These are phyloP conservation scores for Lachancea sp. DNA, from an alignment of 805 yeast genomes.

Conservation along the genomic window DNA sequence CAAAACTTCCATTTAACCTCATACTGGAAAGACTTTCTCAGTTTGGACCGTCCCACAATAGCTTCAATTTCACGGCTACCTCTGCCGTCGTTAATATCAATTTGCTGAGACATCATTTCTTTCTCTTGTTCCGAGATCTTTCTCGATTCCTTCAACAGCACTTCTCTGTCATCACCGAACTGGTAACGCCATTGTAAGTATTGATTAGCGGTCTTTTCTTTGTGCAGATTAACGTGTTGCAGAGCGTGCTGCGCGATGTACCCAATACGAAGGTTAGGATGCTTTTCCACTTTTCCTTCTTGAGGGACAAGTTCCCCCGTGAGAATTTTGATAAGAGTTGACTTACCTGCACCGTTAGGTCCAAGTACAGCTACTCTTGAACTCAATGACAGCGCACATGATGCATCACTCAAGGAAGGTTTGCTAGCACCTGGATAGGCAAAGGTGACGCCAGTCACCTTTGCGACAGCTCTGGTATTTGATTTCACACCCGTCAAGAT, in stretches of 20 bases:
- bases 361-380: constrained; percentile 96
- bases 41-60: constrained; percentile 92
- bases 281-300: constrained; percentile 89
- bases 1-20: constrained; percentile 91
- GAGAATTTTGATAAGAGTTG: constrained; percentile 85
- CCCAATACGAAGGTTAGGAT: constrained; percentile 96
- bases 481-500: constrained; percentile 95
- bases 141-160: constrained; percentile 86
- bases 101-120: constrained; percentile 66
- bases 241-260: constrained; percentile 98
- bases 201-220: constrained; percentile 96
- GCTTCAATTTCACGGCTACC: constrained; percentile 90
- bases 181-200: constrained; percentile 97
- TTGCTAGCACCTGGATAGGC: constrained; percentile 83
- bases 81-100: constrained; percentile 79
- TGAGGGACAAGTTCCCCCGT: constrained; percentile 89
- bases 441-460: constrained; percentile 79
- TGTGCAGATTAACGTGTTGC: constrained; percentile 94
- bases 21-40: constrained; percentile 94
- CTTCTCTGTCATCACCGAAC: constrained; percentile 98
- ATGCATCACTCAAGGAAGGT: constrained; percentile 72
- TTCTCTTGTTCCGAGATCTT: constrained; percentile 74
- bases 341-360: constrained; percentile 98
- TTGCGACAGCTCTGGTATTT: constrained; percentile 86
- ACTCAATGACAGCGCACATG: constrained; percentile 89